Conservation (phyloP, 2,329 filamentous ascomycete genomes). For the Falciphora oryzae region DNA sequence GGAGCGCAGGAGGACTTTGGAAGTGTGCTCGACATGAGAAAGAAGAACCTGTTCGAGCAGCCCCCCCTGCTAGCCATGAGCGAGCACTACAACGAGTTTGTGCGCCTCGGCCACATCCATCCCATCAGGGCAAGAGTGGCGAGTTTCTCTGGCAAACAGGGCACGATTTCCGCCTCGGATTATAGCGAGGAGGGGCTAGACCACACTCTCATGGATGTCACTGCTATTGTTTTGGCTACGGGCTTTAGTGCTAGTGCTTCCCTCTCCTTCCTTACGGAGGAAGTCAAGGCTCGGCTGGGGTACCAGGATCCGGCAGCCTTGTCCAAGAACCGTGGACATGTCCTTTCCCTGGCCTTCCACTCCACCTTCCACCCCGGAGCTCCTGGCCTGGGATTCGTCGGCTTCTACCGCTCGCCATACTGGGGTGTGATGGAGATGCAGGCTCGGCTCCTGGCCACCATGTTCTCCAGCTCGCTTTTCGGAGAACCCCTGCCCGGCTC, state of each 20-base stretch:
- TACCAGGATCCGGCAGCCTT: conserved; percentile 41
- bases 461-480: conserved; percentile 43
- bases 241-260: conserved; percentile 64
- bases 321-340: conserved; percentile 41
- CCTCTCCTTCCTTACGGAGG: conserved; percentile 56
- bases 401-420: conserved; percentile 78
- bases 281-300: conserved; percentile 50
- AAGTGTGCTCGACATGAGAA: conserved; percentile 27
- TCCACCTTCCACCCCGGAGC: conserved; percentile 56
- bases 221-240: conserved; percentile 67
- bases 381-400: conserved; percentile 68
- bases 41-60: conserved; percentile 31
- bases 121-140: conserved; percentile 43
- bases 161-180: conserved; percentile 23
- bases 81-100: conserved; percentile 68
- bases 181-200: conserved; percentile 13
- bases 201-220: conserved; percentile 48
- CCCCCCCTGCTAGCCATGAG: conserved; percentile 64
- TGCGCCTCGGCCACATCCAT: conserved; percentile 56
- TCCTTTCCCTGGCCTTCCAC: conserved; percentile 62
- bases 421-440: conserved; percentile 90
- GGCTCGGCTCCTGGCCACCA: conserved; percentile 57
- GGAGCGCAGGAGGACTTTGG: conserved; percentile 43
- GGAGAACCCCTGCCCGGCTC: conserved; percentile 14
- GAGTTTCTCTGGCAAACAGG: conserved; percentile 28